phyloP scores from a whole-genome alignment of 345 rosid species.

The rapeseed (Brassica napus) region Da-Ae NC_063438.1:26577501-26578000 shows the following conservation, averaged over 20 bases:
- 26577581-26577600: neutral
- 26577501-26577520: neutral
- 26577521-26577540: neutral
- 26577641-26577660: neutral
- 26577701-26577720: neutral
- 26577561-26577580: too few species aligned
- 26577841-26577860: neutral
- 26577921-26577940: neutral
- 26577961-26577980: neutral
- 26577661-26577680: neutral
- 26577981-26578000: too few species aligned
- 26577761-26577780: neutral
- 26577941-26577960: neutral
- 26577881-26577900: neutral
- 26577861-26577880: neutral
- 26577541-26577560: neutral
- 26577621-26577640: neutral
- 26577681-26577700: neutral
- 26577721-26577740: too few species aligned
- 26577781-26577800: neutral
- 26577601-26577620: neutral
- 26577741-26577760: neutral
- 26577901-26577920: neutral
- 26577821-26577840: neutral
- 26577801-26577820: neutral